A percentile compares a stretch with the other conserved stretches of the same genome.
Evolutionary conservation across 805 yeast genomes (phyloP).

Genomic region (Spencermartinsiella europaea): DNA sequence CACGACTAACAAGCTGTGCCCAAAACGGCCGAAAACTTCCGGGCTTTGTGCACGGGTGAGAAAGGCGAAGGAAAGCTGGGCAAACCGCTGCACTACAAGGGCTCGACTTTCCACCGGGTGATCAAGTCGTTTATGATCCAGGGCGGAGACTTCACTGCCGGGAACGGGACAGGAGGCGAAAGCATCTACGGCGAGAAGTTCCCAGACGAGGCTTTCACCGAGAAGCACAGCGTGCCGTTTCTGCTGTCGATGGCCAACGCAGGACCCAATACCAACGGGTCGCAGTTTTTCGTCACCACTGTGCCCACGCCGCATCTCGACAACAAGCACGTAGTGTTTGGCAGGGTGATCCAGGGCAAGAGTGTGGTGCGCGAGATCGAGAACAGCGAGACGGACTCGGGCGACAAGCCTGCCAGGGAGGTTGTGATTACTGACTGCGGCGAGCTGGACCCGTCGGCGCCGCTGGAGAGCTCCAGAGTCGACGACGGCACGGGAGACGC

Average conservation of each 20-base stretch:
- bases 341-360: conserved; percentile 79
- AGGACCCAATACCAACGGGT: conserved; percentile 93
- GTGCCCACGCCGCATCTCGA: conserved; percentile 91
- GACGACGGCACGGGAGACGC: conserved; percentile 87
- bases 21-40: conserved; percentile 83
- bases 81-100: conserved; percentile 66
- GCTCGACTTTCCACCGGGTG: conserved; percentile 85
- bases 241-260: conserved; percentile 95
- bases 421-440: conserved; percentile 79
- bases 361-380: conserved; percentile 76
- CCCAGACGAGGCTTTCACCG: conserved; percentile 82
- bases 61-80: conserved; percentile 62
- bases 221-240: conserved; percentile 78
- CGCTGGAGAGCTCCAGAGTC: conserved; percentile 39
- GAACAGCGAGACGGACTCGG: conserved; percentile 53
- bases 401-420: conserved; percentile 66
- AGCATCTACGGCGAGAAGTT: conserved; percentile 80
- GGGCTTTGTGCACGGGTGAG: conserved; percentile 86
- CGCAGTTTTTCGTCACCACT: conserved; percentile 92
- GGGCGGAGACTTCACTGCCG: conserved; percentile 86
- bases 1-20: conserved; percentile 57
- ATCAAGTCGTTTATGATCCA: conserved; percentile 88
- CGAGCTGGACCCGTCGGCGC: conserved; percentile 56
- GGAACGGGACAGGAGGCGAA: conserved; percentile 75
- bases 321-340: conserved; percentile 95